A percentile compares a stretch with the other conserved stretches of the same genome.
Conservation (phyloP, 83 land plant species). For the Diphasiastrum complanatum region DNA sequence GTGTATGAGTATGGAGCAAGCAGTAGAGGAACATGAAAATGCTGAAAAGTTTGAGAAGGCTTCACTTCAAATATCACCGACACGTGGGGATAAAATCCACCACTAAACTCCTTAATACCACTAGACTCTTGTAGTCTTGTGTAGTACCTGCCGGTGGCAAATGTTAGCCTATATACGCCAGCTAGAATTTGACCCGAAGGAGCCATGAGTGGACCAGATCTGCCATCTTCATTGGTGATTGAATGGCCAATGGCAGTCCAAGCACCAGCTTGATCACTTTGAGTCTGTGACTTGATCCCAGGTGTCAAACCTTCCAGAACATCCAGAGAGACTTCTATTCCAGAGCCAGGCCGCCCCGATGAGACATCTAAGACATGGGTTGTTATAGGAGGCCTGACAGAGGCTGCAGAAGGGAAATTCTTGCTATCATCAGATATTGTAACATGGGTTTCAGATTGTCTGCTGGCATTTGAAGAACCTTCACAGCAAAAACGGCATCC, state of each 20-base stretch:
- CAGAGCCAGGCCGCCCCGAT: conserved; percentile 70
- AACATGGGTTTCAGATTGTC: conserved; percentile 11
- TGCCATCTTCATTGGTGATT: conserved; percentile 68
- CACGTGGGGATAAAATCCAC: conserved; percentile 71
- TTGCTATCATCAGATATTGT: not conserved
- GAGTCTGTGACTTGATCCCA: conserved; percentile 15
- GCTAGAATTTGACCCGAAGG: conserved; percentile 41
- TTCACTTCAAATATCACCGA: conserved; percentile 79
- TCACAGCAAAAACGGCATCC: too few species aligned
- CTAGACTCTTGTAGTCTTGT: conserved; percentile 12
- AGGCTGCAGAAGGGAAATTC: conserved; percentile 14
- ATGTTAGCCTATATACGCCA: conserved; percentile 65
- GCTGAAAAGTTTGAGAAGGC: conserved; percentile 57
- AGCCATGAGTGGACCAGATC: conserved; percentile 65
- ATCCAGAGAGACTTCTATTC: conserved; percentile 62
- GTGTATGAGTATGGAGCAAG: conserved; percentile 76
- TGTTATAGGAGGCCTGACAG: conserved; percentile 80
- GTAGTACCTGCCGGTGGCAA: conserved; percentile 68
- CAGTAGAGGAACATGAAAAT: conserved; percentile 87
- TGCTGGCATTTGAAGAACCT: not conserved
- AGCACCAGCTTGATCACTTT: conserved; percentile 10
- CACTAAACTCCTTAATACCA: conserved; percentile 1
- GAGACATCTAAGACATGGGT: conserved; percentile 88
- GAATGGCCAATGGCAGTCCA: conserved; percentile 62
- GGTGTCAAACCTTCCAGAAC: conserved; percentile 39